Base-by-base conservation (phyloP, 139 green algal species). In the Picochlorum sp. region DNA sequence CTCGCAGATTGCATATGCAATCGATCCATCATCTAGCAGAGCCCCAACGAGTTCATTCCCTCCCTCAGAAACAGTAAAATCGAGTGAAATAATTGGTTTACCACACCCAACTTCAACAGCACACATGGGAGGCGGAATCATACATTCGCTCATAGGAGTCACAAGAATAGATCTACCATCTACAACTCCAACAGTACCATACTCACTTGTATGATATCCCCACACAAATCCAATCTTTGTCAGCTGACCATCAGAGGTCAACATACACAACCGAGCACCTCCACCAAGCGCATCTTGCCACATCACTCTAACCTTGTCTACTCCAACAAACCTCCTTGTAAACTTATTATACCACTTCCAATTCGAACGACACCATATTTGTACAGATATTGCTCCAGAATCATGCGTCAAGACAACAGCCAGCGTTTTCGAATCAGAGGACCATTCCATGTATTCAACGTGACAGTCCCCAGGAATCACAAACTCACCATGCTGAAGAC, bases 321-420 rank as follows among this genome's bases (percentile, higher is more conserved):
- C 66, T 34, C 34, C 44, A 14, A 6, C 7, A 11, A 72, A 85
- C 1, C 61, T 55, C 26, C 69, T 59, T 79, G 96, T 87, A 20
- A 68, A 66, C 74, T 97, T 96, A 2, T 94, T 70, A 71, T 97
- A 93, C 92, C 92, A 98, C 57, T 95, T 88, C 85, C 91, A 96
- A 82, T 98, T 98, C 74, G 65, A 78, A 34, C 92, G 83, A 58
- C 83, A 79, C 92, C 92, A 98, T 20, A 97, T 44, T 82, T 97
- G 92, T 50, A 89, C 58, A 31, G 44, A 6, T 11, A 45, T 57
- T 16, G n/a, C 9, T 10, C 45, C 10, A 16, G 21, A 21, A 16
- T 41, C 21, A 31, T 24, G 28, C 5, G 41, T 60, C 6, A 86
- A 60, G 20, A 89, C 66, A 0, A 95, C 67, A 0, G 79, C 88